Evolutionary conservation across 768 basidiomycete species (phyloP), one percentile per base, ranked within the genome.

Genomic region (Calvatia gigantea): DNA sequence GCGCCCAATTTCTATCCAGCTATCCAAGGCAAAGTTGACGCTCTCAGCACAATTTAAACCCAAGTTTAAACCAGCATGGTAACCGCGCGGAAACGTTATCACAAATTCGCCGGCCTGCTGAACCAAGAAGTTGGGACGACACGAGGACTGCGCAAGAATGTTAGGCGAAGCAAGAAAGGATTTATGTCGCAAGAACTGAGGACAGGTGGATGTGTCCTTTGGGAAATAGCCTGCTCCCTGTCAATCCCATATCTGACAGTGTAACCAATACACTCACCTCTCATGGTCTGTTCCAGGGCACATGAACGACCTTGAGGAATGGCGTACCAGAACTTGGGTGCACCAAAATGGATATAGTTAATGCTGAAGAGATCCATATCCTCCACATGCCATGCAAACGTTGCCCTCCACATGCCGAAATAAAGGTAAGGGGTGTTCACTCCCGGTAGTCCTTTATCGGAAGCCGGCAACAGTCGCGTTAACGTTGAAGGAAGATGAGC

Each of bases 291-390:
- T 68, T 98, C 97, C n/a, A 99, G 80, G 9, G 86, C 84, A 12
- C 74, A 71, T 0, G 94, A 85, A 56, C 92, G 82, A 15, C 79
- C 87, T 69, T 97, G 95, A 2, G 97, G 97, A 15, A 98, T 79
- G 2, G 94, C 88, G 69, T 98, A 98, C 97, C 97, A 99, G 65
- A 90, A 89, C 62, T 92, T 98, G 1, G 95, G 94, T 0, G 95
- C 94, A 0, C 97, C 97, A 62, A 98, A 98, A 69, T 99, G 97
- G 53, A 99, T 92, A 68, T 94, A 98, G 67, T 99, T 99, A 74
- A 99, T 98, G 54, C 93, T 95, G 72, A 96, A 98, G 1, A 99
- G 79, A 66, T 99, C 97, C 91, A 98, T 97, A 70, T 99, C 97
- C 70, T 99, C 97, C 45, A 99, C 97, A 64, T 99, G 97, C 96